Conservation (phyloP, 176 grass and related monocot species). For the Phyllostachys edulis region DNA sequence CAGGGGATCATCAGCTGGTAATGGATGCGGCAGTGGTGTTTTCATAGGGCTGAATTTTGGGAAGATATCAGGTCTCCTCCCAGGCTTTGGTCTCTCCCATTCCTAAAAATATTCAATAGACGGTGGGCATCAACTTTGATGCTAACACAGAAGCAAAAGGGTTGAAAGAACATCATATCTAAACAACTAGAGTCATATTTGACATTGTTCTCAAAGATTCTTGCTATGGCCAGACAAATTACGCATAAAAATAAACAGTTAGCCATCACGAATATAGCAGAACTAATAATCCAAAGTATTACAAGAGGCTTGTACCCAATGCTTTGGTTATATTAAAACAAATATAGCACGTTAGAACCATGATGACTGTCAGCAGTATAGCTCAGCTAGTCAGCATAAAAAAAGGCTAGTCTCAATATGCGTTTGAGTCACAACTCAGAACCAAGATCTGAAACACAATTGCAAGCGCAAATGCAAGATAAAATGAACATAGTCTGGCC, state of each 20-base stretch:
- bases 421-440: not conserved
- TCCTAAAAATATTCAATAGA: slow-evolving; percentile 44
- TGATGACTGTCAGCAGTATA: not conserved
- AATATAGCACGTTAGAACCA: not conserved
- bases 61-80: slow-evolving; percentile 79
- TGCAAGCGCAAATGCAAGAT: not conserved
- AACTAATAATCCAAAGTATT: not conserved
- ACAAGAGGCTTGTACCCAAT: not conserved
- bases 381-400: not conserved
- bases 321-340: not conserved
- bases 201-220: not conserved
- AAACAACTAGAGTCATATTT: not conserved
- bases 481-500: not conserved
- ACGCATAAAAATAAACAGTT: not conserved
- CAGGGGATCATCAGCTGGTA: slow-evolving; percentile 68
- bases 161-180: not conserved
- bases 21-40: slow-evolving; percentile 66
- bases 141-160: not conserved
- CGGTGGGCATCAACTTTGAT: not conserved
- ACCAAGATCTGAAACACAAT: not conserved
- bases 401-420: not conserved
- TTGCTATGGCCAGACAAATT: not conserved
- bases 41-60: slow-evolving; percentile 88
- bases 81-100: slow-evolving; percentile 78
- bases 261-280: not conserved